These are phyloP conservation scores for Cladosporium sp. DNA, from an alignment of 2,329 filamentous ascomycete species.

Conservation along the genomic window DNA sequence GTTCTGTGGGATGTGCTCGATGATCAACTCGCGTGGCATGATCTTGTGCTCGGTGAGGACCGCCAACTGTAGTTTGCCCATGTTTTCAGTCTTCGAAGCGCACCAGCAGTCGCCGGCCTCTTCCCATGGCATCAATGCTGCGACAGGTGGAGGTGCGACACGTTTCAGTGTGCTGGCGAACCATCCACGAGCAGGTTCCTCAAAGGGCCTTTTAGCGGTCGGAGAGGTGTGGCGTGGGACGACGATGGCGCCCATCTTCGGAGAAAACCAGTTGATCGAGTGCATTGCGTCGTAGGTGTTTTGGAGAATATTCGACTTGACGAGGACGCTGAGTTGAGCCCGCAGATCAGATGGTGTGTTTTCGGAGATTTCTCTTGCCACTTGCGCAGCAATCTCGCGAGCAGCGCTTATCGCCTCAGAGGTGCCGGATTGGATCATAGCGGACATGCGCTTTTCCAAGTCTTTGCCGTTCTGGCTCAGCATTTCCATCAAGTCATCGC, in stretches of 20 bases:
- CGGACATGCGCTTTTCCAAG: conserved; percentile 4
- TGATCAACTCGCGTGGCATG: conserved; percentile 44
- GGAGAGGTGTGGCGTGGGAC: conserved; percentile 63
- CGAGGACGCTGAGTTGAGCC: conserved; percentile 30
- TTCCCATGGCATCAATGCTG: conserved; percentile 69
- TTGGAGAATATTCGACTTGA: conserved; percentile 35
- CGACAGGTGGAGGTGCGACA: conserved; percentile 27
- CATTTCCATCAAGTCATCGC: neutral
- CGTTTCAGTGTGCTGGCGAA: conserved; percentile 11
- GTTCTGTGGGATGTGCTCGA: conserved; percentile 49
- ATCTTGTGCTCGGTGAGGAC: conserved; percentile 50
- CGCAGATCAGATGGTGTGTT: conserved; percentile 22
- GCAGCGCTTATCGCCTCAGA: conserved; percentile 10
- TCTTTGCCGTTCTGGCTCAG: conserved; percentile 25
- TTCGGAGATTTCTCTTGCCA: conserved; percentile 21
- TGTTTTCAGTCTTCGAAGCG: conserved; percentile 51
- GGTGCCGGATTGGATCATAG: conserved; percentile 15
- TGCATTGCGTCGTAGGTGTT: conserved; percentile 35
- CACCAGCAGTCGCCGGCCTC: conserved; percentile 91
- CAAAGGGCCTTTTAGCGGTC: conserved; percentile 43
- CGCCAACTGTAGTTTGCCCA: conserved; percentile 64
- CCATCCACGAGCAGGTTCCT: conserved; percentile 21
- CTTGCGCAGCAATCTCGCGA: conserved; percentile 7
- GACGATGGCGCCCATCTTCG: conserved; percentile 66
- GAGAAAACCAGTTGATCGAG: conserved; percentile 71